Evolutionary conservation across 169 alveolate species (phyloP).

Genomic region (Cryptosporidium baileyi): DNA sequence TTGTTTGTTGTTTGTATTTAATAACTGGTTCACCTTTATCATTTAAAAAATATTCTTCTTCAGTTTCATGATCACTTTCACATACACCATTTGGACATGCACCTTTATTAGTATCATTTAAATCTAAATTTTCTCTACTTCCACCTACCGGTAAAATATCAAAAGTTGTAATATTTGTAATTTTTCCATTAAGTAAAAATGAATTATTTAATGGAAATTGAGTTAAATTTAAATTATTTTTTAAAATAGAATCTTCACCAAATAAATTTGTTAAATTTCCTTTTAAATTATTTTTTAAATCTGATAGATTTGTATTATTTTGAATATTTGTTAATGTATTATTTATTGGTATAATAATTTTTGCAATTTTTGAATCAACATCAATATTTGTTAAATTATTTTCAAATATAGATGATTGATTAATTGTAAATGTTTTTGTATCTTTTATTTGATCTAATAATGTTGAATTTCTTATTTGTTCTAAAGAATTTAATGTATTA

Average conservation of each 20-base stretch:
- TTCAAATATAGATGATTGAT: conserved; percentile 4
- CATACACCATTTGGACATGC: conserved; percentile 68
- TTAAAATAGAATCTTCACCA: conserved; percentile 17
- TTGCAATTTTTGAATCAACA: conserved; percentile 14
- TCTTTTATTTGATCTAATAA: conserved; percentile 30
- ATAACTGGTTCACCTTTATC: neutral
- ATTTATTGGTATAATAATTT: conserved; percentile 3
- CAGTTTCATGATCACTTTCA: conserved; percentile 27
- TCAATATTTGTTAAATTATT: neutral
- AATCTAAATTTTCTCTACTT: neutral
- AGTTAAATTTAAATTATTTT: conserved; percentile 24
- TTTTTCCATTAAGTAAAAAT: conserved; percentile 2
- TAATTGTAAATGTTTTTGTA: neutral
- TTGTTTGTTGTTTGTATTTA: neutral
- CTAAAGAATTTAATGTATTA: conserved; percentile 31
- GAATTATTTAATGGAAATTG: conserved; percentile 11
- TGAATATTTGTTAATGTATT: conserved; percentile 16
- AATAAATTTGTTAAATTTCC: neutral
- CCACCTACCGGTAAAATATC: conserved; percentile 48
- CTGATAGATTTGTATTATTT: neutral
- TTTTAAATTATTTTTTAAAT: neutral
- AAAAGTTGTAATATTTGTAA: conserved; percentile 38
- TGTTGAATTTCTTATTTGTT: conserved; percentile 20
- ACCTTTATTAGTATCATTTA: conserved; percentile 35
- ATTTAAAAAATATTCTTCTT: conserved; percentile 13